phyloP scores from a whole-genome alignment of 805 yeast genomes.

The Cyberlindnera petersonii region DNA sequence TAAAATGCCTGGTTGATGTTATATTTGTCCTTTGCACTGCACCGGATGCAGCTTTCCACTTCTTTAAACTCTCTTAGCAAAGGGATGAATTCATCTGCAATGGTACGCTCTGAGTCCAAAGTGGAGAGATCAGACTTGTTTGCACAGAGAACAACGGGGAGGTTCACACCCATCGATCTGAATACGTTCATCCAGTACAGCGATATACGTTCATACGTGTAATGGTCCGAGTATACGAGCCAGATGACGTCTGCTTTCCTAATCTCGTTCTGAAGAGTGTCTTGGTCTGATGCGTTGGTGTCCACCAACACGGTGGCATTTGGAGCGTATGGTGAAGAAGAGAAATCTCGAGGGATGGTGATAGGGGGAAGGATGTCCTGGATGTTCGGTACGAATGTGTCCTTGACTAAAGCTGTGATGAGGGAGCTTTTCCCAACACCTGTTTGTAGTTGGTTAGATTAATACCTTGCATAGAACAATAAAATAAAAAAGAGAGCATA shows the following conservation, averaged over 20 bases:
- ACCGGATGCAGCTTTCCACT: slow-evolving; percentile 84
- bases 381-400: slow-evolving; percentile 69
- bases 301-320: slow-evolving; percentile 73
- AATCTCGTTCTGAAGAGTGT: slow-evolving; percentile 62
- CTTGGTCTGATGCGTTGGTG: slow-evolving; percentile 66
- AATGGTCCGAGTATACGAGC: slow-evolving; percentile 92
- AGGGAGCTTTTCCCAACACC: slow-evolving; percentile 78
- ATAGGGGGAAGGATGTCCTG: slow-evolving; percentile 81
- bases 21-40: slow-evolving; percentile 78
- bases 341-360: slow-evolving; percentile 71
- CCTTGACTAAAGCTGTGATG: slow-evolving; percentile 78
- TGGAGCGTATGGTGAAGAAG: slow-evolving; percentile 55
- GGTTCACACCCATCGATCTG: slow-evolving; percentile 87
- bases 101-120: slow-evolving; percentile 42
- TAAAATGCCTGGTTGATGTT: slow-evolving; percentile 92
- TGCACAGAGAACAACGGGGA: slow-evolving; percentile 89
- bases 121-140: slow-evolving; percentile 61
- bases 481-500: slow-evolving; percentile 12
- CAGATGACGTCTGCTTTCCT: slow-evolving; percentile 86
- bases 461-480: not conserved
- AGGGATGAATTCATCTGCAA: slow-evolving; percentile 81
- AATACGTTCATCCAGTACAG: slow-evolving; percentile 93
- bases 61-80: slow-evolving; percentile 88
- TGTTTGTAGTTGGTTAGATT: slow-evolving; percentile 6
- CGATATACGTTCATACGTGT: slow-evolving; percentile 88